Base-by-base conservation (phyloP, 75 land plant species). In the Gnetum montanum region DNA sequence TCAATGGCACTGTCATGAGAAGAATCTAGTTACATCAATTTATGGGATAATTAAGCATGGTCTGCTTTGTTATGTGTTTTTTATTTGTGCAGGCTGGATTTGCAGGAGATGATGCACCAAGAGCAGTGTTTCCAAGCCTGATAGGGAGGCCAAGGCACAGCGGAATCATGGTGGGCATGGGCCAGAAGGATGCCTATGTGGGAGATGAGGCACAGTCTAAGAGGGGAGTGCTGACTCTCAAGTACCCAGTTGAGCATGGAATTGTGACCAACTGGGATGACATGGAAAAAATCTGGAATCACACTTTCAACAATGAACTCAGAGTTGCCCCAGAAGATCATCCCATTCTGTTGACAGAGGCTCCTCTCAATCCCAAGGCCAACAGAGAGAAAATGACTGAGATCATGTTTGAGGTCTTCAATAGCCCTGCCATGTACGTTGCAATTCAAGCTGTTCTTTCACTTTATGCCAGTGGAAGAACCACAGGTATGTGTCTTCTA, bases 81-180 rank as follows among this genome's bases (percentile, higher is more conserved):
- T 0, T 37, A 2, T 1, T 37, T 10, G 0, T 45, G 43, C 53
- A 77, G 80, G 80, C 78, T 59, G 80, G 80, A 4, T 63, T 77
- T 56, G 80, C 80, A 3, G 78, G 78, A 25, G 80, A 77, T 46
- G 78, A 77, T 64, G 80, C 80, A 4, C 73, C 73, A 0, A 30
- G 79, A 27, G 80, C 80, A 3, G 80, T 77, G 40, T 77, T 77
- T 38, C 80, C 78, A 1, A 66, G 70, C 41, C 66, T 71, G 8
- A 64, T 71, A 3, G 74, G 74, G 4, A 20, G 74, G 23, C 79
- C 80, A 11, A 57, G 75, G 2, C 80, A 77, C 46, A 69, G 68
- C 0, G 80, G 78, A 28, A 75, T 68, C 10, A 77, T 77, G 80
- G 80, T 77, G 26, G 80, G 80, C 8, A 77, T 73, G 78, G 78